These are phyloP conservation scores for Canavalia gladiata DNA, from an alignment of 306 rosid genomes.

Conservation along the genomic window DNA sequence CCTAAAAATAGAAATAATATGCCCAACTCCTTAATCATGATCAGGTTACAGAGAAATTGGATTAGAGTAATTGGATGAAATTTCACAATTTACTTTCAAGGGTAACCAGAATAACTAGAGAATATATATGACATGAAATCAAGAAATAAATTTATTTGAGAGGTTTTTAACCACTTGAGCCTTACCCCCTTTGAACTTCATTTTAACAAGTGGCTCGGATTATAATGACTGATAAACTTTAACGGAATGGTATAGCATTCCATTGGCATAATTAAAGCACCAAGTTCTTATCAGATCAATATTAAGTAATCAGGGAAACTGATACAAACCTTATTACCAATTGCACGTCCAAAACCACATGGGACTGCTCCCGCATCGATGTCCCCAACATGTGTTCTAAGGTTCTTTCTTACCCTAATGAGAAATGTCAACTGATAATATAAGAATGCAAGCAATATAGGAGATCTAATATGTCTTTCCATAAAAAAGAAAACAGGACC, in stretches of 20 bases:
- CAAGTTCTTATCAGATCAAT: slow-evolving; percentile 28
- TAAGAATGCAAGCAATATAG: slow-evolving; percentile 43
- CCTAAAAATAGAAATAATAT: slow-evolving; percentile 24
- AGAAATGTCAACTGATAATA: slow-evolving; percentile 52
- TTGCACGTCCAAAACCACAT: slow-evolving; percentile 98
- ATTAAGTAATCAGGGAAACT: slow-evolving; percentile 35
- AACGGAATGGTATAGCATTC: slow-evolving; percentile 36
- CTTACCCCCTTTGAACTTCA: slow-evolving; percentile 27
- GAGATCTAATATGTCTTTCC: slow-evolving; percentile 21
- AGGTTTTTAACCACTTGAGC: slow-evolving; percentile 23
- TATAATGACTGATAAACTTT: slow-evolving; percentile 27
- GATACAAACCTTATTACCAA: slow-evolving; percentile 92
- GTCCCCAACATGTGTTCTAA: slow-evolving; percentile 94
- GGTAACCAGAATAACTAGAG: slow-evolving; percentile 13
- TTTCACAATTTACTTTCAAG: slow-evolving; percentile 23
- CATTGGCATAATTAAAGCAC: slow-evolving; percentile 15
- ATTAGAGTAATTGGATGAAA: slow-evolving; percentile 11
- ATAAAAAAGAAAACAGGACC: slow-evolving; percentile 34
- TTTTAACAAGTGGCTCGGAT: slow-evolving; percentile 28
- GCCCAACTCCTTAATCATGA: slow-evolving; percentile 31
- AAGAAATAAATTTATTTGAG: not conserved
- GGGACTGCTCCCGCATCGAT: slow-evolving; percentile 97
- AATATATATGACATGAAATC: slow-evolving; percentile 2
- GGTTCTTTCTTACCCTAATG: slow-evolving; percentile 91
- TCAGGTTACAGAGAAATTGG: slow-evolving; percentile 9